Percentiles rank a stretch among this genome's conserved stretches.
phyloP scores from a whole-genome alignment of 371 early-diverging fungal species.

The Mortierella sp. region DNA sequence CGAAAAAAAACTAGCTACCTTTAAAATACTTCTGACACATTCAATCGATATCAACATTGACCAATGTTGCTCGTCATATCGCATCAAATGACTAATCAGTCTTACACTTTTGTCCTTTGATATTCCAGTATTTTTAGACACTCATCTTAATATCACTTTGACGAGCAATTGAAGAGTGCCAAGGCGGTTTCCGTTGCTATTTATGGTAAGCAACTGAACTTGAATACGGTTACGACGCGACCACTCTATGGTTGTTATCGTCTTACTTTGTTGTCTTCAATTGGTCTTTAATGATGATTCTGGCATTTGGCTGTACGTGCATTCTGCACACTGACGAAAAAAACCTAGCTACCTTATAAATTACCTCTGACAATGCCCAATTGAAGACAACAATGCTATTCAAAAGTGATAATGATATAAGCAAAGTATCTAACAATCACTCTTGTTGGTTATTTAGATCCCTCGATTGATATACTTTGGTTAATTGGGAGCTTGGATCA shows the following conservation, averaged over 20 bases:
- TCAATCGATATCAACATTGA: background rate
- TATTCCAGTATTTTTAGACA: background rate
- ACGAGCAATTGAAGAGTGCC: background rate
- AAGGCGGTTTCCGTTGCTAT: background rate
- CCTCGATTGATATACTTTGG: background rate
- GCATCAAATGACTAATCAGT: too few relatives aligned
- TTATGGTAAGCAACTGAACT: background rate
- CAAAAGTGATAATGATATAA: background rate
- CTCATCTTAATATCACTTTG: background rate
- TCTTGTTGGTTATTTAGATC: background rate
- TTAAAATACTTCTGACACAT: constrained; percentile 37
- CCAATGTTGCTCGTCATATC: background rate
- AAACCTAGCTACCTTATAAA: constrained; percentile 55
- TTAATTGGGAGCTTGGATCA: background rate
- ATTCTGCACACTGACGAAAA: constrained; percentile 56
- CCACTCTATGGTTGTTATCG: too few relatives aligned
- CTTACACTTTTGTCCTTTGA: background rate
- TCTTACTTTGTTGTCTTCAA: background rate
- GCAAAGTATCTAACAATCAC: background rate
- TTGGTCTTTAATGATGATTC: constrained; percentile 46
- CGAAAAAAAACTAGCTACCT: constrained; percentile 59
- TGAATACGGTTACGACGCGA: too few relatives aligned
- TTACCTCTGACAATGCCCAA: constrained; percentile 29
- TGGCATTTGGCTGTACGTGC: constrained; percentile 59
- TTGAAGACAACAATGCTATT: constrained; percentile 7